Base-by-base conservation (phyloP, 345 rosid species). In the Corchorus olitorius region DNA sequence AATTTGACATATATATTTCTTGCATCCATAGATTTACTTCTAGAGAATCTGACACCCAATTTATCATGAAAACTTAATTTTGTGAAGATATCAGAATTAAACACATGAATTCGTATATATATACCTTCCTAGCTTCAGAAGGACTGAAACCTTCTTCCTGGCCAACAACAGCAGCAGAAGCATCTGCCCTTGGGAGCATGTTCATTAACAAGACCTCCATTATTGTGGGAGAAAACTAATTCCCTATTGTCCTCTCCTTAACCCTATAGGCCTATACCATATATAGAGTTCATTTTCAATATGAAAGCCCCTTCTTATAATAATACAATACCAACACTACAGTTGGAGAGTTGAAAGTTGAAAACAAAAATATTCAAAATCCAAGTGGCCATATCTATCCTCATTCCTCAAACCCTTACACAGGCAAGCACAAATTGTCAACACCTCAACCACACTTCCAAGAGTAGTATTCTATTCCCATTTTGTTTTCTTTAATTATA, bases 361-460 rank as follows among this genome's bases (percentile, higher is more conserved):
- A 27, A 27, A 59, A 73, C 20, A 60, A 73, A 60, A 39, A 39
- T 27, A 60, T 73, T 70, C 60, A 70, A 70, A 13, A 52, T 34
- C 60, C 37, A 15, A 60, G 76, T 27, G 22, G 58, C 22, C 76
- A 45, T 35, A 55, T 39, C 63, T 8, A 50, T 50, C 55, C 10
- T 4, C 11, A 39, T 39, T 6, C 27, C 27, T 27, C 27, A 27
- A 34, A 6, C 50, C 33, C 46, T 69, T 69, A 50, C 73, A 50
- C 60, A 34, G 37, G 76, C 75, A 71, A 78, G 77, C 78, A 81
- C 87, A 80, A 88, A 91, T 84, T 84, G 95, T 91, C 91, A 89
- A 91, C 91, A 80, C 84, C 81, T 76, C 85, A 79, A 70, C 85
- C 75, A 78, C 78, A 76, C 81, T 45, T 78, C 72, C 67, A 64